Base-by-base conservation (phyloP, 352 stramenopile genomes). In the Thraustochytrium sp. region DNA sequence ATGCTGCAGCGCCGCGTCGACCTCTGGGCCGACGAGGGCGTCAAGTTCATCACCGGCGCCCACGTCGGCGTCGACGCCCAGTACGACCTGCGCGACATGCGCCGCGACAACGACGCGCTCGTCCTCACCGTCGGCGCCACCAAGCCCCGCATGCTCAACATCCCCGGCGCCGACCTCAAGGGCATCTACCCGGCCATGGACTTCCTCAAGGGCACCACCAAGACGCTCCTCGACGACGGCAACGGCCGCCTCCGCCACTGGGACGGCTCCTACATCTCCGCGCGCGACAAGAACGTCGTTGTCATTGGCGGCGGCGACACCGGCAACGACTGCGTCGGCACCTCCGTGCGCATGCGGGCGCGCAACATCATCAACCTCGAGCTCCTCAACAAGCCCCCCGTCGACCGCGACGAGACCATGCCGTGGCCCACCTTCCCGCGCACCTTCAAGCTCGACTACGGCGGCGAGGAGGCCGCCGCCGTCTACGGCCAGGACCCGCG, bases 151-250 rank as follows among this genome's bases (percentile, higher is more conserved):
- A 94, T 98, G 86, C 90, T 98, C 49, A 92, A 92, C 38, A 92
- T 95, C 37, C 90, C 90, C 0, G 89, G 90, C 76, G 85, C 89
- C 82, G 89, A 98, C 56, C 90, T 98, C 68, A 97, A 97, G 87
- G 94, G 95, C 54, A 88, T 99, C 76, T 94, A 98, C 89, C 98
- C 97, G 89, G 95, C 94, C 5, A 97, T 97, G 94, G 94, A 98
- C 86, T 98, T 98, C 82, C 89, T 99, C 36, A 98, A 94, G 21
- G 95, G 96, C 89, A 99, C 98, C 87, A 95, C 98, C 87, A 98
- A 99, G 88, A 97, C 94, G 74, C 89, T 99, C 21, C 98, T 93
- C 56, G 92, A 93, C 63, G 98, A 78, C 51, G 95, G 95, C 31
- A 55, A 77, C 42, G 93, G 97, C 87, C 40, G 65, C 3, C 49